These are phyloP conservation scores for Celoporthe dispersa DNA, from an alignment of 2,329 filamentous ascomycete genomes.

Conservation along the genomic window DNA sequence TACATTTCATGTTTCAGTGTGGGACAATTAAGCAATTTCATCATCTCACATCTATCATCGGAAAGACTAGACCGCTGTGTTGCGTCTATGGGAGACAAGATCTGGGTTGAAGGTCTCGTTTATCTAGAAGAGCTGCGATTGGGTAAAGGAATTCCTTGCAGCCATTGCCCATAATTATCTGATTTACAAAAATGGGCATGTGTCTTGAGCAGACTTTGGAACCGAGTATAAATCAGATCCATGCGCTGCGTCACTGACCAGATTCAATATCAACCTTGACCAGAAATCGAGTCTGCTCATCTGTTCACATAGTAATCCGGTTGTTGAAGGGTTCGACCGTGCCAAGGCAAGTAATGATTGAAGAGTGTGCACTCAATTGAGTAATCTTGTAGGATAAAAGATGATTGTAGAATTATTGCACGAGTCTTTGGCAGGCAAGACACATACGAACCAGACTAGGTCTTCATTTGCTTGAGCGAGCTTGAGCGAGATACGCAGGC, in stretches of 20 bases:
- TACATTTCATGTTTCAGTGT: background rate
- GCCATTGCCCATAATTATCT: background rate
- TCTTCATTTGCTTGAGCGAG: background rate
- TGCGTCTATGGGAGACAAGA: background rate
- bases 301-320: no score
- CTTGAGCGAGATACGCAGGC: no score
- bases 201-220: background rate
- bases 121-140: background rate
- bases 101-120: background rate
- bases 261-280: no score
- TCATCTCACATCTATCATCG: background rate
- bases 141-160: background rate
- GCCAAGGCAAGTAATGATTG: no score
- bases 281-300: no score
- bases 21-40: no score
- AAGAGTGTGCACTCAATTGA: no score
- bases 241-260: background rate
- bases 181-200: no score
- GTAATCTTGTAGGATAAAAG: no score
- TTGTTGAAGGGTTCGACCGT: no score
- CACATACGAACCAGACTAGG: background rate
- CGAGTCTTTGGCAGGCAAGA: background rate
- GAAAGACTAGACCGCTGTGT: background rate
- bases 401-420: no score
- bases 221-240: background rate